Base-by-base conservation (phyloP, 78 protist genomes). In the Dictyostelium firmibasis region DNA sequence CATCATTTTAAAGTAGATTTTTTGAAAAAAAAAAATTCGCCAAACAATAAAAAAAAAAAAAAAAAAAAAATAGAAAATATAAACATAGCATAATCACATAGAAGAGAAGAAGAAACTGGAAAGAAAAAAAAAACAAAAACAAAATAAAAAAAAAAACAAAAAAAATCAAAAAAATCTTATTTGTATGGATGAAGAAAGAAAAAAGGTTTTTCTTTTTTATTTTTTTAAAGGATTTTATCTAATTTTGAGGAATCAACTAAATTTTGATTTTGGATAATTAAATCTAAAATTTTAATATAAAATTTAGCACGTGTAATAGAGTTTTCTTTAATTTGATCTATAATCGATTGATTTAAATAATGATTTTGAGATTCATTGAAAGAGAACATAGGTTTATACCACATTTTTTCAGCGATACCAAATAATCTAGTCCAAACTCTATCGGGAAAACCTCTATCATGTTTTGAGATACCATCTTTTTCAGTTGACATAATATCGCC, bases 351-450 rank as follows among this genome's bases (percentile, higher is more conserved):
- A 16, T 18, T 50, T 16, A 50, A 50, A 16, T 50, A 23, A 3
- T 50, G 5, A 50, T 50, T 50, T 13, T 50, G 8, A 16, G 62
- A 16, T 69, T 29, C 23, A 27, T 16, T 75, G 82, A 38, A 23
- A 75, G 43, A 33, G 10, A 75, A 20, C 8, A 18, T 75, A 13
- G 10, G 36, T 75, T 33, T 31, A 14, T 44, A 70, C 94, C 94
- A 88, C 23, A 81, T 35, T 29, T 81, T 78, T 25, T 88, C 94
- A 13, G 82, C 31, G 14, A 88, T 88, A 6, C 86, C 87, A 31
- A 88, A 79, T 8, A 88, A 31, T 67, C 86, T 31, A 41, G 44
- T 20, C 94, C 94, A 88, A 27, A 88, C 87, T 27, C 87, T 18
- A 20, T 88, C 83, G 35, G 29, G 18, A 50, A 64, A 88, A 13